Evolutionary conservation across 768 basidiomycete species (phyloP), one percentile per base, ranked within the genome.

Genomic region (Agrocybe chaxingu): DNA sequence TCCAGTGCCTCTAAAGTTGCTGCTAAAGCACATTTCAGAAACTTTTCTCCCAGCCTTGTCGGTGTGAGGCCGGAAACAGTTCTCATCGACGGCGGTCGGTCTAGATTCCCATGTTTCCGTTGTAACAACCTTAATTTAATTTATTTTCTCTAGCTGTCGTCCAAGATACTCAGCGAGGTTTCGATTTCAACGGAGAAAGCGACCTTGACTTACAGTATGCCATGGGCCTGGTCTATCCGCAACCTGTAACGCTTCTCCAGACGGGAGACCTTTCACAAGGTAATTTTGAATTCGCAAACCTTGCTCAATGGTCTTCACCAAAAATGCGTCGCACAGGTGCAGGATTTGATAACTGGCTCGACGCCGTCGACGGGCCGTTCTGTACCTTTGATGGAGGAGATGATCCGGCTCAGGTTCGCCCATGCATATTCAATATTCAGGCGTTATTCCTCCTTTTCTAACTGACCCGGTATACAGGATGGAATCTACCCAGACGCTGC

Each of bases 371-470:
- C 51, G 70, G 62, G 0, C 56, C 68, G 2, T 78, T 68, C 61
- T 78, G 76, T 50, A 70, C 69, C 0, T 76, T 73, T 49, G 70
- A 73, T 40, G 76, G 75, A 16, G 76, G 74, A 13, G 72, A 75
- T 47, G 73, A 75, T 56, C 70, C 68, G 12, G 49, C 42, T 3
- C 55, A 66, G 63, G 54, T 74, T 64, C 37, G 52, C 5, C 5
- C 18, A 12, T 30, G n/a, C 16, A 43, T 4, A 7, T 3, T 32
- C 16, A 29, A 7, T 36, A 29, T 2, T n/a, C 2, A 32, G n/a
- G 3, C 24, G 4, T 42, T 13, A 32, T 11, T 30, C 30, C 12
- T 31, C 19, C 4, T 24, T 24, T 24, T 5, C 24, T 24, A 3
- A 24, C 24, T 24, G 24, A 18, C 29, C 13, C 1, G 13, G 12